Base-by-base conservation (phyloP, 306 rosid species). In the Fagus crenata region DNA sequence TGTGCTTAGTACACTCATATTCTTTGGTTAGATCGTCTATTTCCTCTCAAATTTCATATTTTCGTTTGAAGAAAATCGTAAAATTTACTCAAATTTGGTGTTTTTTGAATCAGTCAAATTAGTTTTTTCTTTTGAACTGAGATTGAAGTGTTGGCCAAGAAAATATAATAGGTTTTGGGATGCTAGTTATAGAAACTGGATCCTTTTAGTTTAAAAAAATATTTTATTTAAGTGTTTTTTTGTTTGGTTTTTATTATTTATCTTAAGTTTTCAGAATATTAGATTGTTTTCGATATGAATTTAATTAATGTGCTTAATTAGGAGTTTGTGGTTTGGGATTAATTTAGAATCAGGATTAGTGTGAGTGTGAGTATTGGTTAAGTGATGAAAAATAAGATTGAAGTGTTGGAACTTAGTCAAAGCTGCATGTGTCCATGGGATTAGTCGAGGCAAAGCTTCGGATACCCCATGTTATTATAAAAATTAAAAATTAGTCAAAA, bases 1-100 rank as follows among this genome's bases (percentile, higher is more conserved):
- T 22, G n/a, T 49, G 53, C 60, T 53, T 63, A 7, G 71, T 13
- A 67, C 46, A 39, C 33, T 67, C 14, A 1, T 39, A 7, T 39
- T 72, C 33, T 13, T 70, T 9, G 55, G 39, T 69, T 75, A 7
- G 67, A 53, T 81, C 78, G n/a, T 60, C 51, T 28, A 36, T 64
- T 77, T 11, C 33, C 14, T 13, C 40, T 40, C 63, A 28, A 49
- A 76, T 64, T 55, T 36, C 40, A 1, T 2, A 7, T 14, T 18
- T 0, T 65, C 11, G 49, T 67, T 67, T 7, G 14, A 28, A 32
- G 64, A 58, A 28, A 32, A 1, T 58, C 4, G 13, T n/a, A 6
- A 67, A 46, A 67, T 71, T 49, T 46, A 32, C 73, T 55, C 6
- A 3, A 33, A 40, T 5, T 41, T 18, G 4, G 22, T 53, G 49